Evolutionary conservation across 306 rosid genomes (phyloP), one percentile per base, ranked within the genome.

Genomic region (Glycine soja): DNA sequence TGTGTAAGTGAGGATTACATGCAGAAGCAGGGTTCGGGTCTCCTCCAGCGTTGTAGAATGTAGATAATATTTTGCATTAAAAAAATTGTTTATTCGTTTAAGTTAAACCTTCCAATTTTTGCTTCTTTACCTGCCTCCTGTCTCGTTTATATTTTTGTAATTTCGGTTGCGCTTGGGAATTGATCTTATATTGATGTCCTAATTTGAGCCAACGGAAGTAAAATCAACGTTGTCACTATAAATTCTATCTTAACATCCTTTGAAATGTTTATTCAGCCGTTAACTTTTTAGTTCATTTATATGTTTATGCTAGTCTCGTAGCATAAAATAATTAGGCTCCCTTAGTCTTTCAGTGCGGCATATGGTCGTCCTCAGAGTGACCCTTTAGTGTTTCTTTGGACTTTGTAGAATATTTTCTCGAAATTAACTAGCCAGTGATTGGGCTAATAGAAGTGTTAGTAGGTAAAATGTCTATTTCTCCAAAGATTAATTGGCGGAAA

Each of bases 21-120:
- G 65, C 83, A 58, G 59, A 48, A 66, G 73, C 88, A 69, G 76
- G 71, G 30, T 58, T 81, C 65, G 32, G 83, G 30, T 13, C 13
- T 54, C 56, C 69, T 76, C 40, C 58, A 13, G 15, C 54, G 76
- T 69, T 83, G 68, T 62, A 63, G 40, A 73, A 42, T 52, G 70
- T 75, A 70, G 24, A 80, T 77, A 62, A 82, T 62, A 76, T 79
- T 76, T 67, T 45, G 79, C 75, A 48, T 3, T 24, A n/a, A 7
- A 32, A 18, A 30, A 1, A 9, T 50, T 75, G 69, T 43, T 24
- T 68, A 63, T 53, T 51, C 34, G 12, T 32, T 43, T 4, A 48
- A 10, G 69, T 8, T 82, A 19, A 61, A 86, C 48, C 16, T 64
- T 70, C 45, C 36, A 51, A 57, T 14, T 61, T 70, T 38, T 47